Evolutionary conservation across 805 yeast species (phyloP), one percentile per base, ranked within the genome.

Genomic region (Monosporozyma servazzii): DNA sequence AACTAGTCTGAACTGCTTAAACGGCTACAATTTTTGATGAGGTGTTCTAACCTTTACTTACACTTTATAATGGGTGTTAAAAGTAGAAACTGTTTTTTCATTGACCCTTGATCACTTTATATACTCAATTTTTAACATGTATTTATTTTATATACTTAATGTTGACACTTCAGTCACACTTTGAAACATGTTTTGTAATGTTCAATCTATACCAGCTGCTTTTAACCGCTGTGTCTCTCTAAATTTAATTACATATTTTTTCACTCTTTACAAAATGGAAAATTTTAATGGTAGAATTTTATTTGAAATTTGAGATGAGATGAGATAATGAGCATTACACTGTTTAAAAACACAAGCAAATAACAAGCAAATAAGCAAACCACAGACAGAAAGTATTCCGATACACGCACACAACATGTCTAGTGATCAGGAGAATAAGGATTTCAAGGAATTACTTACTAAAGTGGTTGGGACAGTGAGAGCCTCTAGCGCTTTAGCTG

Each of bases 401-500:
- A 15, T 4, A n/a, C 39, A 42, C 50, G 15, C 27, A 25, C 7
- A n/a, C 17, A 23, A 15, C 9, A 41, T 41, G 44, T 41, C 44
- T 41, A 27, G 44, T 41, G 29, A 21, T 17, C 17, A 41, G 29
- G 23, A 21, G n/a, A 13, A 20, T 41, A 41, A 51, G 31, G 56
- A 54, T 17, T 39, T 27, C 13, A 51, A 51, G 17, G 49, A 45
- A 8, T 18, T 58, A 21, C 46, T 58, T 9, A 45, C 52, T 1
- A 48, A 48, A 25, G 54, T 56, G 0, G 58, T 59, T 3, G 72
- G 76, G 10, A 71, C 82, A 3, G 79, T 86, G 40, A 72, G 95
- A 53, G 77, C 84, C 2, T 75, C 95, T 0, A 72, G 84, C 3
- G 81, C 86, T 2, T 66, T 90, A 43, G 85, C 86, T 2, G 79